Evolutionary conservation across 495 filamentous ascomycete species (phyloP).

Genomic region (Penicillium coffeae): DNA sequence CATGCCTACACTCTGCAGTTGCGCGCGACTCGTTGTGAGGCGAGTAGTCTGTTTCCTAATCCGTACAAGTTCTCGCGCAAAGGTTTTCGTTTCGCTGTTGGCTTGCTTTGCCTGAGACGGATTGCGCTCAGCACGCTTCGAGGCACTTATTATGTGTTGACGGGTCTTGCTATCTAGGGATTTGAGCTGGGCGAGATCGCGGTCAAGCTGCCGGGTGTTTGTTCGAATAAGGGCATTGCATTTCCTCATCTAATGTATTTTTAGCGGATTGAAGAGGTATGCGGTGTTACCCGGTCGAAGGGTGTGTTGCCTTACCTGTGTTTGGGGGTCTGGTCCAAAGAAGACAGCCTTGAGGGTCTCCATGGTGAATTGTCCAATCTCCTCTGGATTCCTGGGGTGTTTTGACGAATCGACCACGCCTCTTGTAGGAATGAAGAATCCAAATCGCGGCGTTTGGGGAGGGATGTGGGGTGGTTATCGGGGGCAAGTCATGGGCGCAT

Average conservation of each 20-base stretch:
- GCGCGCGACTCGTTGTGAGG: constrained; percentile 80
- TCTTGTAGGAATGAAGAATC: neutral
- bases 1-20: constrained; percentile 92
- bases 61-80: constrained; percentile 82
- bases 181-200: constrained; percentile 77
- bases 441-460: neutral
- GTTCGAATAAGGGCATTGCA: constrained; percentile 86
- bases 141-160: constrained; percentile 73
- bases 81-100: constrained; percentile 71
- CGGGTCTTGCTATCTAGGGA: constrained; percentile 79
- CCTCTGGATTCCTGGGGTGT: neutral
- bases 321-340: constrained; percentile 87
- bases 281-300: neutral
- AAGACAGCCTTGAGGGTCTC: constrained; percentile 83
- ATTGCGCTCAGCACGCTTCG: constrained; percentile 73
- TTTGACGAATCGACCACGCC: neutral
- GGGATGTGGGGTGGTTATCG: constrained; percentile 9
- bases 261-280: constrained; percentile 4
- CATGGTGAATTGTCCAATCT: constrained; percentile 50
- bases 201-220: constrained; percentile 93
- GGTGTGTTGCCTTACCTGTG: constrained; percentile 60
- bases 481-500: constrained; percentile 9
- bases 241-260: constrained; percentile 73
- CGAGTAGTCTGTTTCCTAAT: constrained; percentile 70
- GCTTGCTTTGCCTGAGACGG: constrained; percentile 72